Evolutionary conservation across 139 green algal species (phyloP), one percentile per base, ranked within the genome.

Genomic region (Chlamydomonas sphaeroides): DNA sequence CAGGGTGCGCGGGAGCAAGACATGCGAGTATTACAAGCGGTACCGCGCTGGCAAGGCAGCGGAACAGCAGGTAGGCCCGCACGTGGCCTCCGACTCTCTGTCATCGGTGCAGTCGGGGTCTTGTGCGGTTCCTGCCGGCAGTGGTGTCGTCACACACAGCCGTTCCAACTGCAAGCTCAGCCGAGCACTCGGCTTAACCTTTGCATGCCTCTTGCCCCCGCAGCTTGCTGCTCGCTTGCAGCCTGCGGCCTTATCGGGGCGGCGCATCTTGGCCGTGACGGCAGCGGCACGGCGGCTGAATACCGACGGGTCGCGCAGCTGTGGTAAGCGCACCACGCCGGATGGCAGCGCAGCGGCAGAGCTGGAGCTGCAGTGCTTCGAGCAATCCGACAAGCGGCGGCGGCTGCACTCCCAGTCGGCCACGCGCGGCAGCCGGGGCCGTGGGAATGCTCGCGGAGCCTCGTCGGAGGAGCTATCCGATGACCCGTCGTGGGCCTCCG

Each of bases 11-110:
- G 75, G 75, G 23, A 28, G 36, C 32, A 82, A 82, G 62, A 82
- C 75, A 2, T 82, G 75, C 41, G 75, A 82, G 33, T 82, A 82
- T 18, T 82, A 82, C 75, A 82, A 82, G 42, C 30, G 62, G 5
- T 82, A 82, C 26, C 75, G 75, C 3, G 75, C 75, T 21, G 75
- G 75, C 0, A 82, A 82, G 33, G 75, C 75, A 2, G 75, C 75
- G 14, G 75, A 82, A n/a, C 75, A 82, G 23, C 75, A 82, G 75
- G 75, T 82, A 15, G 23, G 30, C 26, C 17, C 28, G 17, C 15
- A 5, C 6, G 21, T 62, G 45, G 14, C 45, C 23, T 62, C 32
- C 25, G 14, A 8, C 59, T 66, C 28, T 28, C 28, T 36, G 5
- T 36, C 8, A 11, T 36, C 30, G 28, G 17, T 38, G 59, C 30